Base-by-base conservation (phyloP, 1,284 basidiomycete genomes). In the Pascua guehoae region DNA sequence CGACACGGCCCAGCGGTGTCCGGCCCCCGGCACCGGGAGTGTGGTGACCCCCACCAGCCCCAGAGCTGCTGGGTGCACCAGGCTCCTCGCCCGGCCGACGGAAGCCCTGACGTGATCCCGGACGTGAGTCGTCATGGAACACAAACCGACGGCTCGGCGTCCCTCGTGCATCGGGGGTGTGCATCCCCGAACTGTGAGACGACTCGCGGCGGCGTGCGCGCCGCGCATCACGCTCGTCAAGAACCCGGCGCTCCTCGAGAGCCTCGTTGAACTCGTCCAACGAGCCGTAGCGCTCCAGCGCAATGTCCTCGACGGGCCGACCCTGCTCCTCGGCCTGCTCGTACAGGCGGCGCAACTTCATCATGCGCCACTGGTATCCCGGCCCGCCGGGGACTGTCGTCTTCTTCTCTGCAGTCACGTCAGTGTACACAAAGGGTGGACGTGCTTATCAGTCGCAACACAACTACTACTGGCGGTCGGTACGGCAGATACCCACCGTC, bases 361-460 rank as follows among this genome's bases (percentile, higher is more conserved):
- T 93, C 94, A 98, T 97, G 18, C 95, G 86, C 95, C 95, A 98
- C 70, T 87, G 86, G 15, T 90, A 91, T 11, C 95, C 95, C 2
- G 93, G 89, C 0, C 90, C 91, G 2, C 94, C 93, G 0, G 90
- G 89, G 1, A 82, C 84, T 49, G 79, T 68, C 32, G 75, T 71
- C 69, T 77, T 85, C 85, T 62, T 69, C 69, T 68, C 52, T 57
- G 55, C 9, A 18, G 43, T 12, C 14, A n/a, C n/a, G 10, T 44
- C 15, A 16, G 43, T 44, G 43, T 15, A 4, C 12, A 10, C 5
- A 18, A 44, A 11, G 42, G 42, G n/a, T 12, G 8, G 16, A 8
- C 42, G 12, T 44, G 9, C 40, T 10, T 15, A 42, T 14, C 49
- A 37, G 9, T 38, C 14, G 3, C 24, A 32, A 32, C 4, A 7